Conservation (phyloP, 495 filamentous ascomycete species). For the Lepidopterella palustris region DNA sequence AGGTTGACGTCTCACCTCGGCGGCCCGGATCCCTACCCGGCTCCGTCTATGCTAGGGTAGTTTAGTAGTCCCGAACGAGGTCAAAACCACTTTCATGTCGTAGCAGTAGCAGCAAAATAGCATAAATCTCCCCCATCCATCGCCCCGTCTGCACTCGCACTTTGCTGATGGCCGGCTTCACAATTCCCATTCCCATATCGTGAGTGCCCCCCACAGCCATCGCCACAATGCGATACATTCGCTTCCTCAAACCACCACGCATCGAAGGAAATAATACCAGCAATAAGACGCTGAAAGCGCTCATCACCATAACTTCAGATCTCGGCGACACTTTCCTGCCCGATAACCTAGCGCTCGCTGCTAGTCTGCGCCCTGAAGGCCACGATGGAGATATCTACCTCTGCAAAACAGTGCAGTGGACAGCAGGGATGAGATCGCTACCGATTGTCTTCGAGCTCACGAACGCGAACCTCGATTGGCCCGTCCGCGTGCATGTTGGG, state of each 20-base stretch:
- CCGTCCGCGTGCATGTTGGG: slow-evolving; percentile 33
- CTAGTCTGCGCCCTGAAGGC: slow-evolving; percentile 40
- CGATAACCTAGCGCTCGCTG: slow-evolving; percentile 51
- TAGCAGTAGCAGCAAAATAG: no score
- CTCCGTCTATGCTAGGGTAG: no score
- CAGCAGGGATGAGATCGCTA: slow-evolving; percentile 48
- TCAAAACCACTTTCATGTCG: no score
- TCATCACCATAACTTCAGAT: slow-evolving; percentile 84
- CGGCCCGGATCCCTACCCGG: no score
- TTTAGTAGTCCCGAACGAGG: no score
- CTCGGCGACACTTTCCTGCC: slow-evolving; percentile 80
- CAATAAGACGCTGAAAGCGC: slow-evolving; percentile 34
- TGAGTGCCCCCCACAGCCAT: no score
- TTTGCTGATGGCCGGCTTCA: no score
- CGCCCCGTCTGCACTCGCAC: no score
- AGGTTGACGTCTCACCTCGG: background rate
- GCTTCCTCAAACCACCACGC: slow-evolving; percentile 34
- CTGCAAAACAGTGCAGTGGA: slow-evolving; percentile 47
- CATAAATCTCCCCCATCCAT: no score
- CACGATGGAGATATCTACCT: slow-evolving; percentile 39
- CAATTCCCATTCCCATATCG: no score
- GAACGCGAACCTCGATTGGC: slow-evolving; percentile 16
- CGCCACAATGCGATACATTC: slow-evolving; percentile 31
- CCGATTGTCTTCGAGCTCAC: slow-evolving; percentile 34
- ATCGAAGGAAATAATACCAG: slow-evolving; percentile 13